Percentiles rank a stretch among this genome's conserved stretches.
These are phyloP conservation scores for Nakazawaea ernobii DNA, from an alignment of 805 yeast genomes.

Conservation along the genomic window DNA sequence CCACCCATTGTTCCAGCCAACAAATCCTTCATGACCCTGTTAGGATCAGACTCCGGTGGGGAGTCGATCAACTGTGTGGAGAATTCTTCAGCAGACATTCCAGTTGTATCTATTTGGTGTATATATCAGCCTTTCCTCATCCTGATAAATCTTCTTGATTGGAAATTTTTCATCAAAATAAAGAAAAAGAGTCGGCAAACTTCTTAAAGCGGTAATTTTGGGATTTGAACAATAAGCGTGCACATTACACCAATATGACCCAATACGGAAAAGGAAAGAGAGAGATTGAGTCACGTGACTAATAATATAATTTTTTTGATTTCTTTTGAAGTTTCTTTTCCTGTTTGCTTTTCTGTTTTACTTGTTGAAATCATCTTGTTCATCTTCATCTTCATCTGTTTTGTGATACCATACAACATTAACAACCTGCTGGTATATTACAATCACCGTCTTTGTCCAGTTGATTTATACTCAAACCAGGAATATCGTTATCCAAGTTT, in stretches of 20 bases:
- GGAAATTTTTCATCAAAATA: background rate
- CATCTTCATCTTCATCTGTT: no score
- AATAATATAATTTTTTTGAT: background rate
- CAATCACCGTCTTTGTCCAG: no score
- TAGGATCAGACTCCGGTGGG: constrained; percentile 21
- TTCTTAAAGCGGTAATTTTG: background rate
- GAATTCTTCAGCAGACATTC: constrained; percentile 21
- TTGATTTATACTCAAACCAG: no score
- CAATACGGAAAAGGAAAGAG: no score
- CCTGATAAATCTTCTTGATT: no score
- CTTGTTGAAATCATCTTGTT: no score
- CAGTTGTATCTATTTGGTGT: no score
- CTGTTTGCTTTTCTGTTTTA: no score
- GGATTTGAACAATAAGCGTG: background rate
- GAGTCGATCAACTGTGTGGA: constrained; percentile 13
- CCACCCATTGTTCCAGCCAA: constrained; percentile 95
- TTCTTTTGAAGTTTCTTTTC: background rate
- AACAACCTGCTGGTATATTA: no score
- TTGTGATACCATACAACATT: no score
- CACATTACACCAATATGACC: background rate
- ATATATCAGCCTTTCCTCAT: no score
- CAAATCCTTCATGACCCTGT: constrained; percentile 65
- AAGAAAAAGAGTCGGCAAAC: background rate
- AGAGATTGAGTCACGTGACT: background rate
- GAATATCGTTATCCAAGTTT: no score